phyloP scores from a whole-genome alignment of 768 basidiomycete species.

The Phlegmacium glaucopus region DNA sequence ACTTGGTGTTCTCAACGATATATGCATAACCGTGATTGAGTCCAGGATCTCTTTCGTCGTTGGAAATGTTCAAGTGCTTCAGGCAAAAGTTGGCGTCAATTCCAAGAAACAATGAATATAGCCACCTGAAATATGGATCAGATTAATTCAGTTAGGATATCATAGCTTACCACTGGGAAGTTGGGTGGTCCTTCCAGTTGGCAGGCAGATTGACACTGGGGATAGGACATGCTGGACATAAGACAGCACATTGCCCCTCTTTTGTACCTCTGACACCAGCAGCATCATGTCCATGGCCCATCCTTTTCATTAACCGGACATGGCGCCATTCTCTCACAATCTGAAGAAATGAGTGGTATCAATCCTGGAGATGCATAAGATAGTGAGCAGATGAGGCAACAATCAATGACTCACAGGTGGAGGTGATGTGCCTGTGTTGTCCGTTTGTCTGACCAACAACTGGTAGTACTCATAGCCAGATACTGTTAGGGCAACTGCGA shows the following conservation, averaged over 20 bases:
- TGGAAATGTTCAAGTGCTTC: conserved; percentile 19
- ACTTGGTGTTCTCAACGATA: conserved; percentile 14
- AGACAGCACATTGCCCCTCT: conserved; percentile 24
- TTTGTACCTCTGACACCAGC: no score
- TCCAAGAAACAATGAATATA: conserved; percentile 17
- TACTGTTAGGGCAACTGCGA: no score
- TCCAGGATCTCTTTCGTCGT: conserved; percentile 16
- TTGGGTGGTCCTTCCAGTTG: conserved; percentile 14
- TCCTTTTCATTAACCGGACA: no score
- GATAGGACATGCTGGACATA: conserved; percentile 29
- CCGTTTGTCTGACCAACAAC: conserved; percentile 13
- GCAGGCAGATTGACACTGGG: conserved; percentile 25
- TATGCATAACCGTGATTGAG: conserved; percentile 23
- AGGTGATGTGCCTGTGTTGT: conserved; percentile 19
- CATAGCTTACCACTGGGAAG: conserved; percentile 9
- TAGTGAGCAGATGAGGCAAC: conserved; percentile 1
- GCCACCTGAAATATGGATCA: conserved; percentile 12
- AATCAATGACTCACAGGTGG: conserved; percentile 12
- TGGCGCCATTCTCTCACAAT: no score
- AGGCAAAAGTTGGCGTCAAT: conserved; percentile 27
- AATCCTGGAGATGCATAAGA: no score
- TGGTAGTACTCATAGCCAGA: conserved; percentile 27
- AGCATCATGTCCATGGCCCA: no score
- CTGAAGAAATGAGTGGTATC: no score
- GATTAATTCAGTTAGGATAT: background rate